Percentiles rank a stretch among this genome's conserved stretches.
phyloP scores from a whole-genome alignment of 2,329 filamentous ascomycete species.

The Penicillium sp. region DNA sequence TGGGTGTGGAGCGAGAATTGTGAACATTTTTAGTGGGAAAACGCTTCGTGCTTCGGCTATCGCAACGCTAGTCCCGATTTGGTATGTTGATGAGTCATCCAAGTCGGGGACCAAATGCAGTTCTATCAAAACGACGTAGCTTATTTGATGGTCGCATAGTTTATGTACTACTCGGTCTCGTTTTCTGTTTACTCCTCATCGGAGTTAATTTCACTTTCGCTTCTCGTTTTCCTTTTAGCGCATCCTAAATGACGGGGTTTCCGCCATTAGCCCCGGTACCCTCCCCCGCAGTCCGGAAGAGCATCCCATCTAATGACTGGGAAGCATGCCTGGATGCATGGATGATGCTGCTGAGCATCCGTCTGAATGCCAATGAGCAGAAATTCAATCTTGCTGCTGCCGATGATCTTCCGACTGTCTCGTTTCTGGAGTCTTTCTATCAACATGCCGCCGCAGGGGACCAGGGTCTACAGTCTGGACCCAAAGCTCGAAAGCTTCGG shows the following conservation, averaged over 20 bases:
- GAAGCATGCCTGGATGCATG: constrained; percentile 73
- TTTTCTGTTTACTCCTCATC: background rate
- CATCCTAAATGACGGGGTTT: constrained; percentile 47
- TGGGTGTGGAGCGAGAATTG: constrained; percentile 25
- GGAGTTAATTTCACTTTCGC: background rate
- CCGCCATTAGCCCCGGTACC: constrained; percentile 80
- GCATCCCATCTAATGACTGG: constrained; percentile 72
- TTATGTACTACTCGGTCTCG: constrained; percentile 2
- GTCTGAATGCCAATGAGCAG: constrained; percentile 59
- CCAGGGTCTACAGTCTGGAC: constrained; percentile 26
- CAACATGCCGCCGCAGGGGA: constrained; percentile 49
- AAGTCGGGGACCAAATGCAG: constrained; percentile 21
- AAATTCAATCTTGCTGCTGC: constrained; percentile 55
- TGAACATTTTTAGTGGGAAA: constrained; percentile 29
- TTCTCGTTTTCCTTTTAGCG: background rate
- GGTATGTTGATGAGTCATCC: constrained; percentile 18
- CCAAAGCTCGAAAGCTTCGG: constrained; percentile 54
- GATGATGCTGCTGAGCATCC: constrained; percentile 65
- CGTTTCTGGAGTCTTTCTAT: constrained; percentile 69
- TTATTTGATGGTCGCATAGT: constrained; percentile 4
- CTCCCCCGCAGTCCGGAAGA: constrained; percentile 63
- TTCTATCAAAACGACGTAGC: constrained; percentile 2
- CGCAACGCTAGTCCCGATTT: constrained; percentile 35
- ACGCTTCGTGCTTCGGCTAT: constrained; percentile 42
- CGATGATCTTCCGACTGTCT: constrained; percentile 58